Evolutionary conservation across 805 yeast genomes (phyloP).

Genomic region (Metschnikowia orientalis): DNA sequence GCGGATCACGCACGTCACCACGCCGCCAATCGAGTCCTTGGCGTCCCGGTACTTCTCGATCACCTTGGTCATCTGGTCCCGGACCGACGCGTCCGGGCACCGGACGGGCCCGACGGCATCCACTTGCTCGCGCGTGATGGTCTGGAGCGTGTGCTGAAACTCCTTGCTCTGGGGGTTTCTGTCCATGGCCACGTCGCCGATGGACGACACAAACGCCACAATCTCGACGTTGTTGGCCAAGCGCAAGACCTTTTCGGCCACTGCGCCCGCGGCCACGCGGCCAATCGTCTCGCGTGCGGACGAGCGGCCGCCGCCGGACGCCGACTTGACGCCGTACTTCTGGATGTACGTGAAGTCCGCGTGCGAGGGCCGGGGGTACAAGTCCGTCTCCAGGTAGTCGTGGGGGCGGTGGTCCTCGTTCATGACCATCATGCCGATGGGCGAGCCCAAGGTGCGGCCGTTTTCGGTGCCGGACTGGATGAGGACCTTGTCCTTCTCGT

Average conservation of each 20-base stretch:
- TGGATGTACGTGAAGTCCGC: conserved; percentile 91
- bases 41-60: conserved; percentile 83
- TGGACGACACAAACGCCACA: conserved; percentile 94
- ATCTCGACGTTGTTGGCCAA: conserved; percentile 82
- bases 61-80: conserved; percentile 76
- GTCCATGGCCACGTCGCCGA: conserved; percentile 75
- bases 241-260: conserved; percentile 85
- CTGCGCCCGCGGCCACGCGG: conserved; percentile 97
- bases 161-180: conserved; percentile 62
- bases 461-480: conserved; percentile 94
- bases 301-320: conserved; percentile 97
- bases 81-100: conserved; percentile 76
- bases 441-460: conserved; percentile 90
- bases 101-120: conserved; percentile 88
- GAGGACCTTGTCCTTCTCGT: conserved; percentile 88
- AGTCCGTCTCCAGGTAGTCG: conserved; percentile 92
- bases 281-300: conserved; percentile 98
- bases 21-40: conserved; percentile 94
- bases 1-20: conserved; percentile 94
- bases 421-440: conserved; percentile 87
- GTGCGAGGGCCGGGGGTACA: conserved; percentile 96
- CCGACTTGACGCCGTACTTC: conserved; percentile 89
- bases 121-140: conserved; percentile 82
- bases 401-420: conserved; percentile 97
- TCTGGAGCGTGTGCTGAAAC: conserved; percentile 64